Percentiles rank a stretch among this genome's conserved stretches.
Conservation (phyloP, 768 basidiomycete species). For the Neoboletus magnificus region DNA sequence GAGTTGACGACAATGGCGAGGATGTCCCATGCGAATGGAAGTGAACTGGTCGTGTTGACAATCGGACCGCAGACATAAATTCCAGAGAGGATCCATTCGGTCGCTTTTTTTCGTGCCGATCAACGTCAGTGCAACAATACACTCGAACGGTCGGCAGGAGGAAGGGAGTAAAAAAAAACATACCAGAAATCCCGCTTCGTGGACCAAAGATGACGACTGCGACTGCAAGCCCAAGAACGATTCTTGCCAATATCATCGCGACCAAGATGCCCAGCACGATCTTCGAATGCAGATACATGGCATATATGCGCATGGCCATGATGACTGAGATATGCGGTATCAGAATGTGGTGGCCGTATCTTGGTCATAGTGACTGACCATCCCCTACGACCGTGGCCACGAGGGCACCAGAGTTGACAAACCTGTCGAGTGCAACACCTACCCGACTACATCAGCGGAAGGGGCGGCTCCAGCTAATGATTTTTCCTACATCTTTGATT, state of each 20-base stretch:
- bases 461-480: background rate
- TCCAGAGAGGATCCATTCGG: conserved; percentile 15
- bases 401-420: conserved; percentile 14
- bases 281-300: conserved; percentile 20
- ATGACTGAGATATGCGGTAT: conserved; percentile 1
- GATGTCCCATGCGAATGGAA: conserved; percentile 17
- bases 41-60: background rate
- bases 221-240: conserved; percentile 9
- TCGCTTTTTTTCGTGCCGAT: conserved; percentile 2
- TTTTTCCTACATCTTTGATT: conserved; percentile 10
- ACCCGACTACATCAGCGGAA: background rate
- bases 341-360: background rate
- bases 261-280: conserved; percentile 6
- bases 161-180: background rate
- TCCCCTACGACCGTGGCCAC: conserved; percentile 8
- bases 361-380: background rate
- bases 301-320: conserved; percentile 19
- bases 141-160: background rate
- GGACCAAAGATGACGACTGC: conserved; percentile 12
- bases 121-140: background rate
- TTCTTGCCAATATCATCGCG: conserved; percentile 1
- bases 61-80: conserved; percentile 12
- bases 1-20: conserved; percentile 4
- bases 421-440: conserved; percentile 11
- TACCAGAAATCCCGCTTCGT: conserved; percentile 16